These are phyloP conservation scores for Corylus heterophylla DNA, from an alignment of 306 rosid species.

Conservation along the genomic window DNA sequence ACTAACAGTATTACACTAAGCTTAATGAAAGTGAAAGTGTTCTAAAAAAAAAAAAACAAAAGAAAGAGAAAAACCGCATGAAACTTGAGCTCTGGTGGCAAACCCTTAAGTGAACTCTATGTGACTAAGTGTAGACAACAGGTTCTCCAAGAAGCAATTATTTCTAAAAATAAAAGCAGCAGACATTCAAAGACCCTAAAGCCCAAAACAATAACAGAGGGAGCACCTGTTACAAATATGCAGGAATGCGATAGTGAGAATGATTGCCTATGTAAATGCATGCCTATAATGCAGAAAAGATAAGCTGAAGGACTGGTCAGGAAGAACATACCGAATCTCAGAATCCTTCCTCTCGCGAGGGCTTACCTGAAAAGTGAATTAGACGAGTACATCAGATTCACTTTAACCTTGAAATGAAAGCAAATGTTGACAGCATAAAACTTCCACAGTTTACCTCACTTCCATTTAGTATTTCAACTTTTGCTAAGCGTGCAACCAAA, in stretches of 20 bases:
- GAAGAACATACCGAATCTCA: conserved; percentile 73
- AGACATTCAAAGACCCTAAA: background rate
- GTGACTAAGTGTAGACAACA: background rate
- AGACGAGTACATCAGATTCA: conserved; percentile 16
- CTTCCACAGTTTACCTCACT: conserved; percentile 68
- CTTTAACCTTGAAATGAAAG: conserved; percentile 11
- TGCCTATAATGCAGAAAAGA: background rate
- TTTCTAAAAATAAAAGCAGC: background rate
- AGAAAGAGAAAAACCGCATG: too few relatives aligned
- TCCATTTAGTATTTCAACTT: conserved; percentile 74
- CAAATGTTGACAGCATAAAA: conserved; percentile 16
- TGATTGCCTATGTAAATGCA: background rate
- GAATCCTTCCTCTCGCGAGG: conserved; percentile 93
- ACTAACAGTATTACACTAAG: background rate
- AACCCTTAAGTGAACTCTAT: too few relatives aligned
- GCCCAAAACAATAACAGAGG: background rate
- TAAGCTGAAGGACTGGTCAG: conserved; percentile 9
- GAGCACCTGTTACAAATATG: background rate
- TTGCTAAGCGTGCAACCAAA: conserved; percentile 76
- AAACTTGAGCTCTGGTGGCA: too few relatives aligned
- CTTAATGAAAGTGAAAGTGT: background rate
- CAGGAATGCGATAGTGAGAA: background rate
- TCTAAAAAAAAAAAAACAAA: too few relatives aligned
- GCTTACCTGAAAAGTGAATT: conserved; percentile 55
- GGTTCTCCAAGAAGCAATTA: background rate